Evolutionary conservation across 495 filamentous ascomycete species (phyloP).

Genomic region (Penicillium soppii): DNA sequence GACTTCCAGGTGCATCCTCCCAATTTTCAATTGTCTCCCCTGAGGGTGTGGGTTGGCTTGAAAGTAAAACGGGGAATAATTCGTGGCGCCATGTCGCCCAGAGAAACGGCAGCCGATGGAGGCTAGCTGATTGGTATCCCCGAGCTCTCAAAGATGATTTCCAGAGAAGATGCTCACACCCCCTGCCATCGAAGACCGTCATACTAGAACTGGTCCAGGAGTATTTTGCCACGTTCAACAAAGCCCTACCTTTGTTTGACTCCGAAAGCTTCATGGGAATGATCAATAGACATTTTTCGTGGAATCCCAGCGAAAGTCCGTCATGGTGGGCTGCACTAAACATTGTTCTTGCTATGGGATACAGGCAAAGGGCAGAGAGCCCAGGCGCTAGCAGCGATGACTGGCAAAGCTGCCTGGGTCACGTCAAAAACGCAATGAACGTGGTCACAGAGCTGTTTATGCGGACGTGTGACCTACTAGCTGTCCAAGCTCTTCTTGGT

Average conservation of each 20-base stretch:
- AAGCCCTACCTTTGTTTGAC: conserved; percentile 9
- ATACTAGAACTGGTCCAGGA: conserved; percentile 11
- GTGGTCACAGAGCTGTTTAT: conserved; percentile 16
- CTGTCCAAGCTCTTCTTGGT: conserved; percentile 20
- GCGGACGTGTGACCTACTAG: conserved; percentile 14
- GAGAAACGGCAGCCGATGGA: conserved; percentile 1
- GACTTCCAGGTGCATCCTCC: conserved; percentile 11
- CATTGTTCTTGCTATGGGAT: conserved; percentile 21
- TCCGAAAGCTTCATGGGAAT: conserved; percentile 4
- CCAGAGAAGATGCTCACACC: conserved; percentile 12
- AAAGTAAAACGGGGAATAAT: not conserved
- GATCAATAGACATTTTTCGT: conserved; percentile 16
- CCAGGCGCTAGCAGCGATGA: conserved; percentile 4
- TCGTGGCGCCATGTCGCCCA: not conserved
- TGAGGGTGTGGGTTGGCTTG: not conserved
- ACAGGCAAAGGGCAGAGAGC: conserved; percentile 15
- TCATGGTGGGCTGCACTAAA: conserved; percentile 23
- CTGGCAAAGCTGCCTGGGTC: conserved; percentile 16
- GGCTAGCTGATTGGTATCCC: conserved; percentile 15
- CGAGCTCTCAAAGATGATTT: conserved; percentile 9
- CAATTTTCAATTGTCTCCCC: conserved; percentile 7
- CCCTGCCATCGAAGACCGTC: conserved; percentile 6
- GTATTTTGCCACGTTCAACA: conserved; percentile 16
- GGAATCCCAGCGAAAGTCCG: conserved; percentile 20
- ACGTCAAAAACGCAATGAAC: conserved; percentile 22